These are phyloP conservation scores for Ephemerocybe angulata DNA, from an alignment of 768 basidiomycete genomes.

Conservation along the genomic window DNA sequence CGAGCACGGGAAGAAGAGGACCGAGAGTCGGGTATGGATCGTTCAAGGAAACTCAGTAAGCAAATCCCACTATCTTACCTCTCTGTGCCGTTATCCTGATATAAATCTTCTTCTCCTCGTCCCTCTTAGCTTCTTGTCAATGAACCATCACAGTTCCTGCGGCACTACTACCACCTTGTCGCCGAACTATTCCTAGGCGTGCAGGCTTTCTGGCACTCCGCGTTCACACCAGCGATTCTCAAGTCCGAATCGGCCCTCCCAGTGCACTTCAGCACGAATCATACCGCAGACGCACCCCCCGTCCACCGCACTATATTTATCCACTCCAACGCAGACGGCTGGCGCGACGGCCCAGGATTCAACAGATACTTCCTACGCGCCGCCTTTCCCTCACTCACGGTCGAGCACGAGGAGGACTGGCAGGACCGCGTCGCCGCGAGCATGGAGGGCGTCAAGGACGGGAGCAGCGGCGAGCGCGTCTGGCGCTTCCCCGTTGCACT, in stretches of 20 bases:
- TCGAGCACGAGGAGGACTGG: constrained; percentile 74
- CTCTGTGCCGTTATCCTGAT: neutral
- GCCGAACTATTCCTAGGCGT: constrained; percentile 76
- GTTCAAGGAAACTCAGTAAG: constrained; percentile 71
- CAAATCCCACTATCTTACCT: neutral
- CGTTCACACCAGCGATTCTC: constrained; percentile 28
- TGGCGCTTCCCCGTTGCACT: constrained; percentile 72
- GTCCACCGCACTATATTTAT: constrained; percentile 72
- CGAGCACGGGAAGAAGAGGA: constrained; percentile 7
- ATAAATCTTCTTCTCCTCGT: neutral
- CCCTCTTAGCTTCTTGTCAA: constrained; percentile 52
- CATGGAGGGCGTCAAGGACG: constrained; percentile 11
- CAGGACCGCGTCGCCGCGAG: constrained; percentile 48
- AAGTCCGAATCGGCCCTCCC: constrained; percentile 2
- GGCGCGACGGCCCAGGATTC: constrained; percentile 78
- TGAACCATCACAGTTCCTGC: constrained; percentile 74
- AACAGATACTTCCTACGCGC: constrained; percentile 74
- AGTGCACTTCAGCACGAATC: constrained; percentile 1
- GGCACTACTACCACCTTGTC: constrained; percentile 85
- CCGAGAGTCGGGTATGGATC: constrained; percentile 40
- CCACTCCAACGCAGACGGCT: constrained; percentile 52
- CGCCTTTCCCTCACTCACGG: constrained; percentile 63
- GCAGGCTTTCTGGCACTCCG: constrained; percentile 71
- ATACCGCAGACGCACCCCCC: constrained; percentile 40
- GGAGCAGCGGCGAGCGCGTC: constrained; percentile 36